These are phyloP conservation scores for Ilyonectria destructans DNA, from an alignment of 2,329 filamentous ascomycete genomes.

Conservation along the genomic window DNA sequence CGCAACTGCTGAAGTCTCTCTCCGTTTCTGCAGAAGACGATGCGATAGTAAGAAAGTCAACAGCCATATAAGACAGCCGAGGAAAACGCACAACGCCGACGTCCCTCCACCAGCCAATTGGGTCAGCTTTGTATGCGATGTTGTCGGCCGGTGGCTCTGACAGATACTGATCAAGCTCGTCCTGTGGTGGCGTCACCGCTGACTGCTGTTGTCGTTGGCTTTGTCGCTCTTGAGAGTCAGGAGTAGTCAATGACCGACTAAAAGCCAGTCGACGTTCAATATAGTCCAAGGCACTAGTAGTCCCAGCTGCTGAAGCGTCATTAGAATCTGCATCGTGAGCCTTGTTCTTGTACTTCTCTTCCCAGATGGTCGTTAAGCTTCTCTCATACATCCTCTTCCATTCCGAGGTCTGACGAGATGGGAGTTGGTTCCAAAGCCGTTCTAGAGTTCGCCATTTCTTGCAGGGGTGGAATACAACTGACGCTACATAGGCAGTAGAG, in stretches of 20 bases:
- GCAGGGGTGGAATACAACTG: too few relatives aligned
- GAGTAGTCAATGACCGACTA: conserved; percentile 4
- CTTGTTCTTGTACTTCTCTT: conserved; percentile 11
- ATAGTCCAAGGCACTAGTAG: conserved; percentile 4
- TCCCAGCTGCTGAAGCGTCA: conserved; percentile 2
- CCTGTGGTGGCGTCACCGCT: neutral
- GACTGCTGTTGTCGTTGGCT: conserved; percentile 3
- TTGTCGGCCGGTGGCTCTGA: neutral
- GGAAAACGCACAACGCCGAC: too few relatives aligned
- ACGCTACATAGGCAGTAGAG: too few relatives aligned
- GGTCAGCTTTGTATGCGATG: too few relatives aligned
- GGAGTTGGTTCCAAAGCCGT: neutral
- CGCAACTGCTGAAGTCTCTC: too few relatives aligned
- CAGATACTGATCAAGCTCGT: conserved; percentile 11
- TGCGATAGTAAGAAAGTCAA: too few relatives aligned
- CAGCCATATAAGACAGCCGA: too few relatives aligned
- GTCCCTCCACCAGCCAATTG: too few relatives aligned
- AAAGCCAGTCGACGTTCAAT: conserved; percentile 12
- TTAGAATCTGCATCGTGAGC: conserved; percentile 1
- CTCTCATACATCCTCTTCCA: conserved; percentile 8
- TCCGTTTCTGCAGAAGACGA: too few relatives aligned
- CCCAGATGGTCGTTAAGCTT: conserved; percentile 5
- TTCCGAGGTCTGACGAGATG: neutral
- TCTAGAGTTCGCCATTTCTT: too few relatives aligned
- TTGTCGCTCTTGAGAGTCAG: conserved; percentile 8